Conservation (phyloP, 768 basidiomycete species). For the Kwoniella mangroviensis region DNA sequence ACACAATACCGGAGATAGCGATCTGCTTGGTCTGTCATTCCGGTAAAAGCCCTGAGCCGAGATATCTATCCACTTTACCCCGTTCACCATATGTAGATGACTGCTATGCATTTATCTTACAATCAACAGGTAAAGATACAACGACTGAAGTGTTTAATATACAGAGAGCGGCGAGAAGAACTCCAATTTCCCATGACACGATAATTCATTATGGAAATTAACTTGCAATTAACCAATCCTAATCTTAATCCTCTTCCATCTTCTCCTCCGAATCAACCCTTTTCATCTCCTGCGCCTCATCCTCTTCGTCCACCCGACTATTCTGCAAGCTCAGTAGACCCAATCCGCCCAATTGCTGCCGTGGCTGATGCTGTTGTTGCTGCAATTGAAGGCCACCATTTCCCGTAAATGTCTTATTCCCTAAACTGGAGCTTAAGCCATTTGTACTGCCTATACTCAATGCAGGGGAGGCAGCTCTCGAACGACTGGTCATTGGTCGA, state of each 20-base stretch:
- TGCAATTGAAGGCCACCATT: conserved; percentile 5
- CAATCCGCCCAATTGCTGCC: conserved; percentile 41
- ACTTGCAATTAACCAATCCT: background rate
- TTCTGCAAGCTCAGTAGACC: conserved; percentile 45
- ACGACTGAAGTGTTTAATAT: background rate
- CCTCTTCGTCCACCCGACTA: conserved; percentile 16
- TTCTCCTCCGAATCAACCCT: conserved; percentile 33
- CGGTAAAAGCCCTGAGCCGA: no score
- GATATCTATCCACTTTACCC: no score
- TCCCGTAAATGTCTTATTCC: conserved; percentile 4
- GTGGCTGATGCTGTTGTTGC: conserved; percentile 19
- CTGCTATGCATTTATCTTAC: background rate
- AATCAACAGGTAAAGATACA: background rate
- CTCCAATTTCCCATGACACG: background rate
- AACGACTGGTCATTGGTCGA: conserved; percentile 38
- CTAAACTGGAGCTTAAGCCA: conserved; percentile 33
- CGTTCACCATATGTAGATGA: no score
- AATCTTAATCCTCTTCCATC: conserved; percentile 51
- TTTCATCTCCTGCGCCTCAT: conserved; percentile 31
- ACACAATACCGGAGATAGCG: no score
- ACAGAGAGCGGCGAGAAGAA: background rate
- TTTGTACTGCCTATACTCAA: conserved; percentile 45
- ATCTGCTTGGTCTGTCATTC: no score
- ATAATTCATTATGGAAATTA: background rate
- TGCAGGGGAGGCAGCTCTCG: conserved; percentile 46